phyloP scores from a whole-genome alignment of 2,329 filamentous ascomycete species.

The Metarhizium album region DNA sequence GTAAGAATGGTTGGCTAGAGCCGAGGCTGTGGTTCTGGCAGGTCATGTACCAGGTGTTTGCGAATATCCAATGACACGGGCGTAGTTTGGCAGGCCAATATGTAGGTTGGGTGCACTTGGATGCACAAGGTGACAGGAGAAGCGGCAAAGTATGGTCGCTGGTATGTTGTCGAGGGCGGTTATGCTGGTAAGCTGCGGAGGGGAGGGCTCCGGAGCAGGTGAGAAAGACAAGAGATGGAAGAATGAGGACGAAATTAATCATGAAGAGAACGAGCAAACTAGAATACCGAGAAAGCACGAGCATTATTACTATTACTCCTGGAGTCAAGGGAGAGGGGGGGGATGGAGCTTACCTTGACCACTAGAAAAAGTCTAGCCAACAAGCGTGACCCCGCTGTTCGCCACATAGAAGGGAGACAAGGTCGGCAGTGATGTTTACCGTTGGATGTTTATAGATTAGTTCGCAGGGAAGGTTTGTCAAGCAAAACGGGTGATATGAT shows the following conservation, averaged over 20 bases:
- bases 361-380: conserved; percentile 5
- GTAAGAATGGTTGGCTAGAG: neutral
- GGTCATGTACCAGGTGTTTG: neutral
- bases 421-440: neutral
- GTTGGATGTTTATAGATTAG: neutral
- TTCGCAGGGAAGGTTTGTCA: neutral
- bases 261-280: conserved; percentile 1
- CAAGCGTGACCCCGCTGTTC: conserved; percentile 5
- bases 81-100: neutral
- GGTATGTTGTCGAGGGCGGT: neutral
- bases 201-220: neutral
- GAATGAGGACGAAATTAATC: neutral
- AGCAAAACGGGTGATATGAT: neutral
- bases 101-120: neutral
- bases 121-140: neutral
- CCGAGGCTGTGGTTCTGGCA: conserved; percentile 1
- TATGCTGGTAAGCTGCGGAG: neutral
- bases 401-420: conserved; percentile 2
- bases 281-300: neutral
- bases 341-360: conserved; percentile 5
- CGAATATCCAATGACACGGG: neutral
- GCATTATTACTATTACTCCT: neutral
- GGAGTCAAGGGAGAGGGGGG: conserved; percentile 5
- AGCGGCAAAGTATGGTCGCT: neutral
- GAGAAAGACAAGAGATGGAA: neutral